Base-by-base conservation (phyloP, 2,329 filamentous ascomycete genomes). In the Trichoderma aggressivum region DNA sequence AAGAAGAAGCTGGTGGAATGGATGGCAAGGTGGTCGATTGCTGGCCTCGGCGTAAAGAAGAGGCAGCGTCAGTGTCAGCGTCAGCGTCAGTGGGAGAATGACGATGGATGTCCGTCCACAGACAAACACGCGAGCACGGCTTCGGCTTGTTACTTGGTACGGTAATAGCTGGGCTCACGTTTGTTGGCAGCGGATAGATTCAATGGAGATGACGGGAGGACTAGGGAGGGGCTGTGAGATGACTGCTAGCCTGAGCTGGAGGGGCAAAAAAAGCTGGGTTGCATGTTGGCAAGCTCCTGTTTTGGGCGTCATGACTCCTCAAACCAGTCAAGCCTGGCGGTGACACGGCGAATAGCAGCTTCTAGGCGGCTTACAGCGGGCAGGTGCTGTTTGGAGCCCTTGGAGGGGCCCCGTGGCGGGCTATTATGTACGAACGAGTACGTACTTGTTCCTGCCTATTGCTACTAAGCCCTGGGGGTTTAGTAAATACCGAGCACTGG, bases 301-400 rank as follows among this genome's bases (percentile, higher is more conserved):
- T 64, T 56, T 50, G 63, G 47, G 47, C 50, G 32, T 39, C 63
- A 36, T 24, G 28, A 11, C 24, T 43, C 34, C 59, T 43, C 32
- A 21, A 36, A 28, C n/a, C 18, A 66, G 63, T 47, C 32, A 56
- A 28, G 71, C 47, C 70, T 70, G 72, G 75, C 73, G 75, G 75
- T 77, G 75, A 76, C 73, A 75, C 74, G 75, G 70, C 55, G 63
- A 28, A 39, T 58, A 32, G 43, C 59, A 50, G 47, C 50, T 30
- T 28, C n/a, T 50, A 11, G 43, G 43, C 26, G 26, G 26, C n/a
- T 32, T 32, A n/a, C 39, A 30, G 26, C 26, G 55, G 28, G 55
- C 28, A 28, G 8, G 10, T 58, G 55, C 55, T 26, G 18, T 59
- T 59, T 59, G 30, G 30, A 59, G 50, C n/a, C n/a, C n/a, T n/a